Percentiles rank a stretch among this genome's conserved stretches.
These are phyloP conservation scores for Lycium barbarum DNA, from an alignment of 257 asterid species.

Conservation along the genomic window DNA sequence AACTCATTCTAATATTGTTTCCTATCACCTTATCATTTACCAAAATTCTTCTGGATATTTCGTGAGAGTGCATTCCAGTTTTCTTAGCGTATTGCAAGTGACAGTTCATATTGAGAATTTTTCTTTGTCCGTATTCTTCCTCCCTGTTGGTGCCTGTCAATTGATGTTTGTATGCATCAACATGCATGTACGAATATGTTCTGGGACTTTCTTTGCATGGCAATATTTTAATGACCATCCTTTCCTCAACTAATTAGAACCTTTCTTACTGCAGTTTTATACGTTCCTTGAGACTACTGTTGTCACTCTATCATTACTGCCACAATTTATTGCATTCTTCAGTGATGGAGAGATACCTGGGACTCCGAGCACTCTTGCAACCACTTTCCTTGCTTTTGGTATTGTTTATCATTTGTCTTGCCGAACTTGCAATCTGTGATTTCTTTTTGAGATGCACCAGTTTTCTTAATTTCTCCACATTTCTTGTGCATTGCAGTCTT, in stretches of 20 bases:
- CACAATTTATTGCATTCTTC: conserved; percentile 88
- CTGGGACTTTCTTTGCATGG: background rate
- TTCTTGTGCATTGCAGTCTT: conserved; percentile 59
- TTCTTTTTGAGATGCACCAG: background rate
- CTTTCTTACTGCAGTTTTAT: conserved; percentile 74
- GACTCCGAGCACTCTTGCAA: conserved; percentile 90
- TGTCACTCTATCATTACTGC: conserved; percentile 78
- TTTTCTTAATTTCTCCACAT: conserved; percentile 24
- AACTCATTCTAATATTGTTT: background rate
- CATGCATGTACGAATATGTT: background rate
- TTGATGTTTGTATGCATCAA: conserved; percentile 22
- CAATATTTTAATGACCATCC: background rate
- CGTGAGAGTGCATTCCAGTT: conserved; percentile 22
- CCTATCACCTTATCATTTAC: background rate
- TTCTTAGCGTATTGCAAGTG: conserved; percentile 12
- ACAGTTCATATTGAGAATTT: background rate
- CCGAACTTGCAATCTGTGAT: background rate
- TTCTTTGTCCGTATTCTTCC: conserved; percentile 3
- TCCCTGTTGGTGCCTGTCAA: conserved; percentile 22
- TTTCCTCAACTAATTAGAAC: conserved; percentile 26
- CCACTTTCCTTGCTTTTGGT: conserved; percentile 93
- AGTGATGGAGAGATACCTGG: conserved; percentile 92
- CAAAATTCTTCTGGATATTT: conserved; percentile 9
- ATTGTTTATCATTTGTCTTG: conserved; percentile 30
- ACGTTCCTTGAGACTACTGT: conserved; percentile 90